phyloP scores from a whole-genome alignment of 1,284 basidiomycete species.

The Malassezia dermatis region DNA sequence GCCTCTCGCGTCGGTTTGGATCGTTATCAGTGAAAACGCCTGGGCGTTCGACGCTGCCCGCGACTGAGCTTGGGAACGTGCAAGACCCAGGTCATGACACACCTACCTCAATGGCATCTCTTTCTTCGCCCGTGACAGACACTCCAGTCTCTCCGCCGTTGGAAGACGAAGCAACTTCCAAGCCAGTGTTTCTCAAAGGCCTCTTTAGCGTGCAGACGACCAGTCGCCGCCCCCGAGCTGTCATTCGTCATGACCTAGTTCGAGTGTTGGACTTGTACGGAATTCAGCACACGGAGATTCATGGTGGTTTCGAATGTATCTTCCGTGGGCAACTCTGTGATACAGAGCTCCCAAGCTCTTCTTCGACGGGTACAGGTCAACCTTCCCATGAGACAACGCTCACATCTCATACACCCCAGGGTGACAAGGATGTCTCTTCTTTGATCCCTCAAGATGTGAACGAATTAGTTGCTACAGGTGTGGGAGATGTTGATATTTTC shows the following conservation, averaged over 20 bases:
- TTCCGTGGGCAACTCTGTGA: slow-evolving; percentile 81
- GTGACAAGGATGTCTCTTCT: background rate
- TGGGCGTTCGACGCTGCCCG: slow-evolving; percentile 15
- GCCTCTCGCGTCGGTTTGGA: slow-evolving; percentile 33
- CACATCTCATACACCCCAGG: background rate
- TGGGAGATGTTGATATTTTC: slow-evolving; percentile 11
- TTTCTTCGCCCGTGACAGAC: background rate
- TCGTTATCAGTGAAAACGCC: slow-evolving; percentile 35
- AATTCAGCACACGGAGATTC: slow-evolving; percentile 81
- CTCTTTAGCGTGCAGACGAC: slow-evolving; percentile 71
- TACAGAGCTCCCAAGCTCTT: slow-evolving; percentile 62
- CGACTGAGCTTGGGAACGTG: background rate
- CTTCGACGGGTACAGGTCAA: background rate
- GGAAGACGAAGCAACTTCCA: slow-evolving; percentile 22
- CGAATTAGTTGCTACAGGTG: slow-evolving; percentile 10
- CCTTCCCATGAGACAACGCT: slow-evolving; percentile 38
- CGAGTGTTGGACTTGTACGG: slow-evolving; percentile 84
- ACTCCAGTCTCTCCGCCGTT: slow-evolving; percentile 12
- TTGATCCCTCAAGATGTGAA: background rate
- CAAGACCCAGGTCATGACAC: background rate
- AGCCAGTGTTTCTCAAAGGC: slow-evolving; percentile 48
- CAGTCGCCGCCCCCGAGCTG: slow-evolving; percentile 70
- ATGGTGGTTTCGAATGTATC: slow-evolving; percentile 86
- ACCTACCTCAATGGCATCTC: background rate
- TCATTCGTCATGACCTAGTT: slow-evolving; percentile 72